phyloP scores from a whole-genome alignment of 2,329 filamentous ascomycete species.

The Gnomoniopsis smithogilvyi region DNA sequence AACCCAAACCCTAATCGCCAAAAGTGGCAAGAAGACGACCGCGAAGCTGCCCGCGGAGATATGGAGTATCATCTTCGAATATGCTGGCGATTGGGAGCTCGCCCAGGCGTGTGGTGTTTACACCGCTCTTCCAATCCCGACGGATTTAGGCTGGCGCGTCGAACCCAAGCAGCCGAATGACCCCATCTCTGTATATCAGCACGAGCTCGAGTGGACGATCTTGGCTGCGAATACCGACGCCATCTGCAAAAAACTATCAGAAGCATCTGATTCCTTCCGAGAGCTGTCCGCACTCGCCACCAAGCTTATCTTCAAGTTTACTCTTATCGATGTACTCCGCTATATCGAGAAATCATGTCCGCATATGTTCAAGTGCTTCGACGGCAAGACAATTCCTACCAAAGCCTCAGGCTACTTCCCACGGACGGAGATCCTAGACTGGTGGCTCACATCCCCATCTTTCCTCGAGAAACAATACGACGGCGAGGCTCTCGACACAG shows the following conservation, averaged over 20 bases:
- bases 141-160: conserved; percentile 57
- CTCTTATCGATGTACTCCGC: conserved; percentile 72
- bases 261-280: conserved; percentile 66
- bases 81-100: conserved; percentile 86
- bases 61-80: conserved; percentile 84
- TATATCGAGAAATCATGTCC: conserved; percentile 61
- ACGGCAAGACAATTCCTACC: conserved; percentile 79
- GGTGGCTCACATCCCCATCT: conserved; percentile 81
- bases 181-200: conserved; percentile 67
- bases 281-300: conserved; percentile 77
- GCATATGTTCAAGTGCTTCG: conserved; percentile 81
- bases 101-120: conserved; percentile 78
- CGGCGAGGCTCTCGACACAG: conserved; percentile 79
- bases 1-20: conserved; percentile 33
- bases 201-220: conserved; percentile 81
- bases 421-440: conserved; percentile 79
- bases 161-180: conserved; percentile 59
- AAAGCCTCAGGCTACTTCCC: conserved; percentile 87
- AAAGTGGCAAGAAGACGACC: conserved; percentile 31
- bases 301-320: conserved; percentile 89
- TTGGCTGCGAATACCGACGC: conserved; percentile 67
- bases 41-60: conserved; percentile 74
- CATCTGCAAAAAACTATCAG: conserved; percentile 70
- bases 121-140: conserved; percentile 70
- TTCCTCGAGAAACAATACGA: conserved; percentile 87